Base-by-base conservation (phyloP, 2,329 filamentous ascomycete genomes). In the Aspergillus japonicus region DNA sequence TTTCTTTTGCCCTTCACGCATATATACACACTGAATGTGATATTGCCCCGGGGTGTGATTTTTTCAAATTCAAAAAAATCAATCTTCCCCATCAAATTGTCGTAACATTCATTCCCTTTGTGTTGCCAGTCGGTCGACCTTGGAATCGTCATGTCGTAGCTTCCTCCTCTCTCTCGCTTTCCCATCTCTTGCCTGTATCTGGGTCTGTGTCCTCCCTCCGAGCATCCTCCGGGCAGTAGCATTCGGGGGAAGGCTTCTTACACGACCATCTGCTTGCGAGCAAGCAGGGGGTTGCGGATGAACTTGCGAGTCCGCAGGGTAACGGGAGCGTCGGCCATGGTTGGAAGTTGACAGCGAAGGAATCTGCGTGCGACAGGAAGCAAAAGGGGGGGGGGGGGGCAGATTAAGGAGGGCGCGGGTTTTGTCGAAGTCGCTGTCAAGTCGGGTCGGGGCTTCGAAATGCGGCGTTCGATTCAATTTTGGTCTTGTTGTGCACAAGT, bases 181-280 rank as follows among this genome's bases (percentile, higher is more conserved):
- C 16, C 54, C 56, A 51, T 58, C 23, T 35, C 44, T 19, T 12
- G 23, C 42, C n/a, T 54, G 14, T 23, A 6, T 50, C 21, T 29
- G 7, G 26, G 6, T 39, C 3, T 50, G 42, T 47, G 24, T 42
- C 12, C 26, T 35, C 16, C 23, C 24, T 19, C 12, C 29, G 29
- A 19, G 42, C 5, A 42, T 23, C 31, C 35, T 61, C 53, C 48
- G 26, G 54, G 52, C 55, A 62, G 62, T 59, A 62, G 56, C 55
- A 61, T 54, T 44, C 57, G 51, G 53, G 66, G 66, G 62, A 57
- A 62, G 66, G 89, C 90, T 88, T 92, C 90, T 88, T 92, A 97
- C 94, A 97, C 91, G 84, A 97, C 94, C 92, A 98, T 96, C 89
- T 98, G 94, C 88, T 96, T 96, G 82, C 94, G 91, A 81, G 90